Percentiles rank a stretch among this genome's conserved stretches.
phyloP scores from a whole-genome alignment of 2,329 filamentous ascomycete genomes.

The Tolypocladium guangdongense region DNA sequence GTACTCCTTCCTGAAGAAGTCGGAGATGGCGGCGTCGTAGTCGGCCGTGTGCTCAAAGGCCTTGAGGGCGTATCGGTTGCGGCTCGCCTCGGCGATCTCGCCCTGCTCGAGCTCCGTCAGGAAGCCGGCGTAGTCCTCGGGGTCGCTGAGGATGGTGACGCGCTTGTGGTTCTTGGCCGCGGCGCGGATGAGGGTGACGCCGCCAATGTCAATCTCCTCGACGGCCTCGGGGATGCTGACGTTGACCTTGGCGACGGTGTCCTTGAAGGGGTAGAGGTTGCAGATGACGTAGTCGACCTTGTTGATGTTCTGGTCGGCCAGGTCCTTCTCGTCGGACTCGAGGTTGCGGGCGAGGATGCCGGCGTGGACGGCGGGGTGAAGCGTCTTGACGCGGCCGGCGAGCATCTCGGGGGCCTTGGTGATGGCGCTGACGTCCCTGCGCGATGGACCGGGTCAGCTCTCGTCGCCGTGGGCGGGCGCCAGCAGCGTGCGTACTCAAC shows the following conservation, averaged over 20 bases:
- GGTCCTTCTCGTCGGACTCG: conserved; percentile 91
- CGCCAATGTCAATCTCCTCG: conserved; percentile 97
- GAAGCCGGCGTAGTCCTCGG: conserved; percentile 87
- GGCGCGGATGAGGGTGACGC: conserved; percentile 89
- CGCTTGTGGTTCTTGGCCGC: conserved; percentile 96
- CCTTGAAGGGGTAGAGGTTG: conserved; percentile 99
- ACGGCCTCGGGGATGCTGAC: conserved; percentile 95
- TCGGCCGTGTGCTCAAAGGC: conserved; percentile 97
- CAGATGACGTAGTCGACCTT: conserved; percentile 95
- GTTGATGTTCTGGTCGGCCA: conserved; percentile 87
- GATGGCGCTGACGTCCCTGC: conserved; percentile 90
- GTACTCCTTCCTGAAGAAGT: conserved; percentile 97
- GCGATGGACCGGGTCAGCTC: background rate
- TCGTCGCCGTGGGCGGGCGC: background rate
- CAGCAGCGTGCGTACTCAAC: conserved; percentile 59
- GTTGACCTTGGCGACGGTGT: conserved; percentile 92
- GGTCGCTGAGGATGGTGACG: conserved; percentile 93
- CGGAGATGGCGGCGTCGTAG: conserved; percentile 88
- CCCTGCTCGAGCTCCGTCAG: conserved; percentile 80
- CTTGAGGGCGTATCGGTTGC: conserved; percentile 87
- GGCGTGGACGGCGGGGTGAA: conserved; percentile 85
- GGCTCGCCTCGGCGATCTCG: conserved; percentile 73
- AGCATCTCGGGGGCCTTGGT: conserved; percentile 97
- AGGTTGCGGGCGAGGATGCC: conserved; percentile 91
- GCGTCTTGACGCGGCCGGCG: conserved; percentile 74